Conservation (phyloP, 352 stramenopile species). For the Aphanomyces astaci region DNA sequence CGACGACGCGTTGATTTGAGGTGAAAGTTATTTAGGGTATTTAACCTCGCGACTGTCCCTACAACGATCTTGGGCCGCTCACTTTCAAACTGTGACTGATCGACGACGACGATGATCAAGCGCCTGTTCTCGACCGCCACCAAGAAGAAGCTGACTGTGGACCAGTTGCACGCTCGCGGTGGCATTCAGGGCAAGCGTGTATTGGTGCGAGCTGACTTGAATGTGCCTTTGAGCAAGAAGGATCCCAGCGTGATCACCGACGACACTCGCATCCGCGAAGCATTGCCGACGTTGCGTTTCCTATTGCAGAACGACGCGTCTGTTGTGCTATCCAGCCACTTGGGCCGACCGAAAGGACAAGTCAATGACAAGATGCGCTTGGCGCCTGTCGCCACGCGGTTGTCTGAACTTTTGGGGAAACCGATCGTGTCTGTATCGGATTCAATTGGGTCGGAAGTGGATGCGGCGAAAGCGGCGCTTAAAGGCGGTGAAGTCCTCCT, state of each 20-base stretch:
- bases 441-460: slow-evolving; percentile 91
- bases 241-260: slow-evolving; percentile 93
- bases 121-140: slow-evolving; percentile 15
- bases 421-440: slow-evolving; percentile 90
- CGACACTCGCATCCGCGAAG: slow-evolving; percentile 91
- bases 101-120: slow-evolving; percentile 20
- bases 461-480: slow-evolving; percentile 63
- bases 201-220: slow-evolving; percentile 98
- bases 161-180: slow-evolving; percentile 50
- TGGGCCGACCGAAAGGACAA: slow-evolving; percentile 94
- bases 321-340: slow-evolving; percentile 94
- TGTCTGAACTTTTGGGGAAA: slow-evolving; percentile 89
- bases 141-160: slow-evolving; percentile 53
- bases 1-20: too few species aligned
- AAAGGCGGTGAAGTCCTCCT: slow-evolving; percentile 89
- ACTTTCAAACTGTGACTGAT: not conserved
- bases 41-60: not conserved
- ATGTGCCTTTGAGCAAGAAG: slow-evolving; percentile 95
- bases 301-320: slow-evolving; percentile 93
- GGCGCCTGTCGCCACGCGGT: slow-evolving; percentile 86
- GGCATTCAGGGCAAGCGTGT: slow-evolving; percentile 93
- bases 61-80: not conserved
- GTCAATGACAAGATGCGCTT: slow-evolving; percentile 75
- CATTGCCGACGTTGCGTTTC: slow-evolving; percentile 89
- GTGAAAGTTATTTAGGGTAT: not conserved